Evolutionary conservation across 2,329 filamentous ascomycete genomes (phyloP).

Genomic region (Endoconidiophora laricicola): DNA sequence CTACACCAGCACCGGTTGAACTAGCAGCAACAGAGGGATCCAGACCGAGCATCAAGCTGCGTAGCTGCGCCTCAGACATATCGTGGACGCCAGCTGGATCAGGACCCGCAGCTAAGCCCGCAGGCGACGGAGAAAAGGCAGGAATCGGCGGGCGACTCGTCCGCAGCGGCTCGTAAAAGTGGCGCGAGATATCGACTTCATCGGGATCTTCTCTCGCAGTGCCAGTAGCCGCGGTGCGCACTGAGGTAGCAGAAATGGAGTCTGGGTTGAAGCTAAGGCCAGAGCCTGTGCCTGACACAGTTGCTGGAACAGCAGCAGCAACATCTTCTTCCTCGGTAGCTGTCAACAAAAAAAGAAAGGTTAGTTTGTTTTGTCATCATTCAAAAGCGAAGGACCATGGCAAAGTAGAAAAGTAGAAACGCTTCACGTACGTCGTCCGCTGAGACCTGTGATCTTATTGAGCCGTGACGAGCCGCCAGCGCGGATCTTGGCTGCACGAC

Average conservation of each 20-base stretch:
- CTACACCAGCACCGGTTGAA: slow-evolving; percentile 8
- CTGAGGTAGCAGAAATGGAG: slow-evolving; percentile 17
- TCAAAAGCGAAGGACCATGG: background rate
- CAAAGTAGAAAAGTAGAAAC: background rate
- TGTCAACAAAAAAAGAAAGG: too few species aligned
- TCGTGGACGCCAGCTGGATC: slow-evolving; percentile 17
- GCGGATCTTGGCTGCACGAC: slow-evolving; percentile 62
- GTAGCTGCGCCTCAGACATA: slow-evolving; percentile 41
- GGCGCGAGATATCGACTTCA: slow-evolving; percentile 64
- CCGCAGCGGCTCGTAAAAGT: slow-evolving; percentile 41
- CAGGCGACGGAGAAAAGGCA: slow-evolving; percentile 19
- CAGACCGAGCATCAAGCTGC: slow-evolving; percentile 47
- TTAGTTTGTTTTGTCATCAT: background rate
- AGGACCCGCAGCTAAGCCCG: slow-evolving; percentile 16
- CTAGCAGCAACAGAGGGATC: slow-evolving; percentile 23
- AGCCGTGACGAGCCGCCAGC: slow-evolving; percentile 53
- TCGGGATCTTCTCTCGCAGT: slow-evolving; percentile 42
- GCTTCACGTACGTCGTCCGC: slow-evolving; percentile 7
- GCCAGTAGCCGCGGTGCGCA: slow-evolving; percentile 12
- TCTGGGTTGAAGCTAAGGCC: background rate
- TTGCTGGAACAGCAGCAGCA: background rate
- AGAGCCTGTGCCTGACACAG: background rate
- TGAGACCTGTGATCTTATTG: slow-evolving; percentile 51
- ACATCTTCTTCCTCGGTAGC: background rate
- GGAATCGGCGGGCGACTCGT: slow-evolving; percentile 17